Conservation (phyloP, 345 rosid genomes). For the Melastoma malabathricum region DNA sequence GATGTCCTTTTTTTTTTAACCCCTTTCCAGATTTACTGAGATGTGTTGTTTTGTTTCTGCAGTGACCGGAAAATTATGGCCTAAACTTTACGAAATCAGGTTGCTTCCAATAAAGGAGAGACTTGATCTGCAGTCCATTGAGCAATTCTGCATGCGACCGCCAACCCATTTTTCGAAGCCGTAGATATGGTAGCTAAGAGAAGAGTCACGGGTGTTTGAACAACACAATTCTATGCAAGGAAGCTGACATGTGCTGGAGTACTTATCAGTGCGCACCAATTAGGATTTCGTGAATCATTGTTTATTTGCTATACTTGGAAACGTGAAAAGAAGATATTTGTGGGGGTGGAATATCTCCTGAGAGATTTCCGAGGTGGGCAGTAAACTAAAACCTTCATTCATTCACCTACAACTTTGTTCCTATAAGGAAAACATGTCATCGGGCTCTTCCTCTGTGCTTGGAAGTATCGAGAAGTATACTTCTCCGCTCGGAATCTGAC, state of each 20-base stretch:
- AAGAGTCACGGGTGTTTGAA: not conserved
- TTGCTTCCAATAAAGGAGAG: slow-evolving; percentile 26
- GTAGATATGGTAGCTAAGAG: not conserved
- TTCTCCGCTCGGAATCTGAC: slow-evolving; percentile 36
- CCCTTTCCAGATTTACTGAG: not conserved
- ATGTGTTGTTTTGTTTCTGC: slow-evolving; percentile 11
- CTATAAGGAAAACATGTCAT: not conserved
- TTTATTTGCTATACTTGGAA: no score
- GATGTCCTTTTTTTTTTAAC: not conserved
- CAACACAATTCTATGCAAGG: no score
- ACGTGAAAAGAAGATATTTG: no score
- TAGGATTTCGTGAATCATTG: no score
- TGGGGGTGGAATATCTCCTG: no score
- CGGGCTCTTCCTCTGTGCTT: not conserved
- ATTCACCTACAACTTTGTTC: not conserved
- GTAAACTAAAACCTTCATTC: not conserved
- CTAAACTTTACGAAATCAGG: slow-evolving; percentile 69
- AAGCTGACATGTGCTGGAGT: no score
- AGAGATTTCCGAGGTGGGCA: no score
- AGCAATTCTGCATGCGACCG: slow-evolving; percentile 31
- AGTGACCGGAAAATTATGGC: slow-evolving; percentile 92
- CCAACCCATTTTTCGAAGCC: slow-evolving; percentile 6
- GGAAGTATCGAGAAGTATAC: slow-evolving; percentile 24
- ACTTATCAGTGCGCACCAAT: no score
- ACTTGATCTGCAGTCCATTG: slow-evolving; percentile 11